Evolutionary conservation across 2,329 filamentous ascomycete species (phyloP).

Genomic region (Ascochyta koolunga): DNA sequence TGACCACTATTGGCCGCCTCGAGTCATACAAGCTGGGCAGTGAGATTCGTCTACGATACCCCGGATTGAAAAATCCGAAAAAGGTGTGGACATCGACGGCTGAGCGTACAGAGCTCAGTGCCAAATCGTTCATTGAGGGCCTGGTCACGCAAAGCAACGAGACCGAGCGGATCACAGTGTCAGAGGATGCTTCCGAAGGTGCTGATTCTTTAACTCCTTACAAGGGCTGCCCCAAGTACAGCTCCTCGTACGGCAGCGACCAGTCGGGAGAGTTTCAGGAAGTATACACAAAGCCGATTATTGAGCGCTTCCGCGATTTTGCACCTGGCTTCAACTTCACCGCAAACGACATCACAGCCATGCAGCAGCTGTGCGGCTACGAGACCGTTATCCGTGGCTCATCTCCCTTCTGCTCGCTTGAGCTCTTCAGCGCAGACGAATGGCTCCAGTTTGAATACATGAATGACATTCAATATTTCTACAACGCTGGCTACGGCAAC

Average conservation of each 20-base stretch:
- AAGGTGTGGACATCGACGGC: slow-evolving; percentile 68
- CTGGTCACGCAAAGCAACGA: slow-evolving; percentile 60
- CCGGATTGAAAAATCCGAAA: slow-evolving; percentile 58
- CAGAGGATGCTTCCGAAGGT: slow-evolving; percentile 63
- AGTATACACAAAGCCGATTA: slow-evolving; percentile 65
- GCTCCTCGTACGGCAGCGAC: slow-evolving; percentile 61
- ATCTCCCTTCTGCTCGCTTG: slow-evolving; percentile 66
- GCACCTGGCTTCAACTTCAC: slow-evolving; percentile 69
- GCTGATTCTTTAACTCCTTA: slow-evolving; percentile 69
- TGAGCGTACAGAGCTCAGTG: slow-evolving; percentile 65
- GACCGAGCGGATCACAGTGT: slow-evolving; percentile 62
- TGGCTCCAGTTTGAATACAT: slow-evolving; percentile 72
- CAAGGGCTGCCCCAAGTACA: slow-evolving; percentile 68
- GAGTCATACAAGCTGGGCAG: slow-evolving; percentile 66
- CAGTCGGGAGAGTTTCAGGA: slow-evolving; percentile 59
- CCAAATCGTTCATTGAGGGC: slow-evolving; percentile 63
- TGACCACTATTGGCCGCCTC: slow-evolving; percentile 66
- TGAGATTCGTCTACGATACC: slow-evolving; percentile 64
- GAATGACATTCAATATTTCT: slow-evolving; percentile 68
- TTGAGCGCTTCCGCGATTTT: slow-evolving; percentile 60
- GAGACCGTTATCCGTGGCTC: slow-evolving; percentile 68
- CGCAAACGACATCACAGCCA: slow-evolving; percentile 64
- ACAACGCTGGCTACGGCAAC: slow-evolving; percentile 70
- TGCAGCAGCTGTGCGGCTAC: slow-evolving; percentile 71
- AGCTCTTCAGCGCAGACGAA: slow-evolving; percentile 65